These are phyloP conservation scores for Funneliformis mosseae DNA, from an alignment of 192 early-diverging fungal genomes.

Conservation along the genomic window DNA sequence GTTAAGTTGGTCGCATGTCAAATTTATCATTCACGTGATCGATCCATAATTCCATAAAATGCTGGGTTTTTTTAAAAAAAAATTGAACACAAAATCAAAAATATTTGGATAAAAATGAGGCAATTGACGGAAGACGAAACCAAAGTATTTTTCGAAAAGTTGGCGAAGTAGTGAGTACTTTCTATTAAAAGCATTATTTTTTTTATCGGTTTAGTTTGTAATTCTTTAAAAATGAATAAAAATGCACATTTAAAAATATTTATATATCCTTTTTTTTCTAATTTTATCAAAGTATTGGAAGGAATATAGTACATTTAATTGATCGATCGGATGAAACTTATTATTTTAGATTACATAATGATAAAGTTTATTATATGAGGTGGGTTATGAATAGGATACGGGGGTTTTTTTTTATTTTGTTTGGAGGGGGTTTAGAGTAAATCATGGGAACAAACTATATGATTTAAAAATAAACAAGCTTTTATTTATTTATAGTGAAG, in stretches of 20 bases:
- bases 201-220: background rate
- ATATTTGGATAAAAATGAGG: slow-evolving; percentile 63
- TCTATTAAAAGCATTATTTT: background rate
- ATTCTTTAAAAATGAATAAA: background rate
- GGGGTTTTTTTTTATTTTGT: too few species aligned
- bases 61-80: too few species aligned
- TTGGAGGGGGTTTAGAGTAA: too few species aligned
- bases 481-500: slow-evolving; percentile 61
- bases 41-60: too few species aligned
- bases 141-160: slow-evolving; percentile 96
- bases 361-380: slow-evolving; percentile 97
- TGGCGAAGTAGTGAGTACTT: slow-evolving; percentile 86
- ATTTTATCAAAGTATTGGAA: slow-evolving; percentile 71
- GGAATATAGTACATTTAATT: slow-evolving; percentile 93
- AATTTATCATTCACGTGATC: too few species aligned
- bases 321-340: slow-evolving; percentile 95
- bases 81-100: too few species aligned
- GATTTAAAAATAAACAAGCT: background rate
- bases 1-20: too few species aligned
- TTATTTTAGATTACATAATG: slow-evolving; percentile 93
- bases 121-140: slow-evolving; percentile 98
- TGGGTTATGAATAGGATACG: slow-evolving; percentile 37
- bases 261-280: slow-evolving; percentile 9
- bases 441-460: background rate
- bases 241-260: background rate